A percentile compares a stretch with the other conserved stretches of the same genome.
phyloP scores from a whole-genome alignment of 2,329 filamentous ascomycete species.

The Penicillium sp. region DNA sequence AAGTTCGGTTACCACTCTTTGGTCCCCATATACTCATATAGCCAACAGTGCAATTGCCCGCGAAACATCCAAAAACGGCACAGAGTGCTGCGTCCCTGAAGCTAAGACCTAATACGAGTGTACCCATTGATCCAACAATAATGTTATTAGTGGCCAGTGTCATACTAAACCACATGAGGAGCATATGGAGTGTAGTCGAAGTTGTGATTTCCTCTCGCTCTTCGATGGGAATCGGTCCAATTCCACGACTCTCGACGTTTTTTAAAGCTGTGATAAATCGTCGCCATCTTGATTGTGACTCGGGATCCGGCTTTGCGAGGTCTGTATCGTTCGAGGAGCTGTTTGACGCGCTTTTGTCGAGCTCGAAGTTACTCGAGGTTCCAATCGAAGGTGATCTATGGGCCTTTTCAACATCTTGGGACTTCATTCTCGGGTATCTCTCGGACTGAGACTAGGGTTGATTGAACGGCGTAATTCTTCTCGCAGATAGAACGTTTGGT shows the following conservation, averaged over 20 bases:
- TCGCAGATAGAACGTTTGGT: not conserved
- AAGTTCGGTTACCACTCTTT: slow-evolving; percentile 43
- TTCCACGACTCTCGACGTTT: slow-evolving; percentile 27
- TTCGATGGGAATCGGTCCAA: slow-evolving; percentile 30
- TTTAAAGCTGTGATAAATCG: slow-evolving; percentile 27
- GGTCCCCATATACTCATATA: slow-evolving; percentile 47
- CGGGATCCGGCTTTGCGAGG: slow-evolving; percentile 9
- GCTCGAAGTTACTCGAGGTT: slow-evolving; percentile 24
- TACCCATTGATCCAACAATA: slow-evolving; percentile 44
- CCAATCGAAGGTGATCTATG: slow-evolving; percentile 25
- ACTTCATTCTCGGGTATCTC: slow-evolving; percentile 12
- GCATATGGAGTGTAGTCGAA: slow-evolving; percentile 31
- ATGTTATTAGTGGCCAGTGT: slow-evolving; percentile 44
- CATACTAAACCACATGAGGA: slow-evolving; percentile 43
- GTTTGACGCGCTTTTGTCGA: slow-evolving; percentile 17
- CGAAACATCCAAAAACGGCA: slow-evolving; percentile 38
- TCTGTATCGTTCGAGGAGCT: not conserved
- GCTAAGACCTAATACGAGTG: slow-evolving; percentile 40
- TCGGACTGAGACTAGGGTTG: not conserved
- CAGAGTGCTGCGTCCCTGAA: slow-evolving; percentile 43
- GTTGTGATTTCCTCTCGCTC: slow-evolving; percentile 28
- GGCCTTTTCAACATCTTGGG: slow-evolving; percentile 29
- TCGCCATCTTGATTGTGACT: slow-evolving; percentile 19
- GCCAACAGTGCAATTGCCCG: slow-evolving; percentile 36
- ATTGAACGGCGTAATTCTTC: not conserved